Base-by-base conservation (phyloP, 176 grass and related monocot species). In the Triticum monococcum region DNA sequence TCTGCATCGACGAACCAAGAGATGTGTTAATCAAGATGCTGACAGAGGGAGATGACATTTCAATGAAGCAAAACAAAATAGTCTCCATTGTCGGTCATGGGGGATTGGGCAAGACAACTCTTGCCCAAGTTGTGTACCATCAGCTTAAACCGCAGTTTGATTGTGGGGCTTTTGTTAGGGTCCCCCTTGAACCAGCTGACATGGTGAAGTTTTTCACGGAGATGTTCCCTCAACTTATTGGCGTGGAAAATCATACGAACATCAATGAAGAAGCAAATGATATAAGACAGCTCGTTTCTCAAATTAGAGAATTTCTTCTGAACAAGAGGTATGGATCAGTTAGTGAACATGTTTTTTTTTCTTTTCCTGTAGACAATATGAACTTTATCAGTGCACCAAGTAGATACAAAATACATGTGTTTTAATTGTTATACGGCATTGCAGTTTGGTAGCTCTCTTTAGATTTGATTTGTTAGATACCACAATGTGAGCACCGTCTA, bases 91-190 rank as follows among this genome's bases (percentile, higher is more conserved):
- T 69, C 1, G 80, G 80, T 12, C 8, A 59, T 28, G 64, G 9
- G n/a, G 80, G 80, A 30, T 56, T 54, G 5, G 80, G 80, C 38
- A 83, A 83, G 80, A 83, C 80, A 12, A 36, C 80, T 18, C 75
- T 78, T 57, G 75, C 75, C 17, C 56, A 11, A 0, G 7, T n/a
- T 4, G 50, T 60, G 28, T 78, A 60, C 9, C 16, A 6, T 3
- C 10, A 7, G 17, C 48, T 78, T 20, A 59, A n/a, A 17, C 4
- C 8, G 1, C 24, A 59, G 12, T 78, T 59, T 18, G 50, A 78
- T 23, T 78, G 50, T 2, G 4, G 0, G 1, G 50, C 38, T 75
- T 75, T 75, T 48, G 72, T 75, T 31, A 12, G 11, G 25, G 63
- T 26, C 63, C 25, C 63, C 12, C 69, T 22, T 45, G 1, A 41